Base-by-base conservation (phyloP, 2,329 filamentous ascomycete species). In the Sporothrix variecibatus region DNA sequence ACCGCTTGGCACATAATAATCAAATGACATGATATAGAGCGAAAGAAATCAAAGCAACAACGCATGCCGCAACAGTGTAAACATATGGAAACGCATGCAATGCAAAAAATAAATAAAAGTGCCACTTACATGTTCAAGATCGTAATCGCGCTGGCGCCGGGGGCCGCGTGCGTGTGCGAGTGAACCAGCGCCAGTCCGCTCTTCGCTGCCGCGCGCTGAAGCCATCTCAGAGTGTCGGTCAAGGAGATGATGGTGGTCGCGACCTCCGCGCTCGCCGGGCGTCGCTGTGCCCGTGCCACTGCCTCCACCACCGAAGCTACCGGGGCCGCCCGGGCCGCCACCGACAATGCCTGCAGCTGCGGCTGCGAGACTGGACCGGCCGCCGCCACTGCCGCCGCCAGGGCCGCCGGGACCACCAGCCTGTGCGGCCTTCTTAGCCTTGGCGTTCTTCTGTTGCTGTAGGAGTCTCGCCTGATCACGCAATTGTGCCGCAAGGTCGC, bases 401-500 rank as follows among this genome's bases (percentile, higher is more conserved):
- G 81, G 73, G 73, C 83, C 85, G 82, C 88, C 74, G 5, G 56
- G 40, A 11, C 64, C 73, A 43, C 58, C 60, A 17, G 71, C 79
- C 82, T 34, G 49, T 3, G 26, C 80, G 38, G 79, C 75, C 80
- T 84, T 80, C 79, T 82, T 76, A 79, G 82, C 81, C 70, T 86
- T 82, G 76, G 80, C 82, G 72, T 65, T 78, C 78, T 86, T 86
- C 76, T 85, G 82, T 77, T 90, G 86, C 77, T 90, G 86, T 78
- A 88, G 87, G 72, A 85, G 84, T 78, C 90, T 91, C 83, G 90
- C 87, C 82, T 94, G 91, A 74, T 90, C 88, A 78, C 91, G 88
- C 40, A 95, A 86, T 82, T 93, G 91, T 73, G 87, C 86, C 28
- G 95, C 94, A 51, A 99, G 88, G 81, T 97, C 94, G 80, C 94